Percentiles rank a stretch among this genome's conserved stretches.
phyloP scores from a whole-genome alignment of 441 rosid species.

The Dalechampia spathulata region DNA sequence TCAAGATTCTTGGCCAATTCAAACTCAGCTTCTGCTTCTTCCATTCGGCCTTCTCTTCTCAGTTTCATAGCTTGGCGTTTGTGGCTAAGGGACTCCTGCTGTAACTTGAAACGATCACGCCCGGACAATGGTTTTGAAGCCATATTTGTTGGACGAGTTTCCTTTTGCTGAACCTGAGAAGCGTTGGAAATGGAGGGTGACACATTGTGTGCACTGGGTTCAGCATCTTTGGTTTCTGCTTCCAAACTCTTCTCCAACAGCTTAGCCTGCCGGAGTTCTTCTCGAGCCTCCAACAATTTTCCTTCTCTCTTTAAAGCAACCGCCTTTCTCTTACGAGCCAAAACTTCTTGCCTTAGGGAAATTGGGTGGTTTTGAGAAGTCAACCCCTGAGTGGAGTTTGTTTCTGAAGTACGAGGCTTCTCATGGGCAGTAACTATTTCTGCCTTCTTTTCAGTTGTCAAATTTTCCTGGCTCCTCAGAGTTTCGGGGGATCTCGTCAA shows the following conservation, averaged over 20 bases:
- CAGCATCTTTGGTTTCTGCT: constrained; percentile 28
- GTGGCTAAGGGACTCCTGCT: constrained; percentile 83
- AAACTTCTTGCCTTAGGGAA: constrained; percentile 45
- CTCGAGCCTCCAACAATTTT: constrained; percentile 65
- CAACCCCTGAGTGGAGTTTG: constrained; percentile 22
- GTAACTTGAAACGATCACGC: constrained; percentile 86
- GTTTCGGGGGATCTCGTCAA: constrained; percentile 2
- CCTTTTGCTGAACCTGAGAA: constrained; percentile 36
- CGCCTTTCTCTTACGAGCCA: constrained; percentile 69
- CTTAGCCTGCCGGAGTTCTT: constrained; percentile 77
- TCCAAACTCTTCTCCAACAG: constrained; percentile 60
- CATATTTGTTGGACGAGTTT: constrained; percentile 26
- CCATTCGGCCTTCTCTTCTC: constrained; percentile 70
- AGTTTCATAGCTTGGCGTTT: constrained; percentile 90
- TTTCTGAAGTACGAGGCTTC: constrained; percentile 17
- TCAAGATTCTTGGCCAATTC: constrained; percentile 89
- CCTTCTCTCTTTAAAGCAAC: constrained; percentile 78
- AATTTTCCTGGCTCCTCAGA: constrained; percentile 12
- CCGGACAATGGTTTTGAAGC: constrained; percentile 57
- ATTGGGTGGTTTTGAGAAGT: constrained; percentile 32
- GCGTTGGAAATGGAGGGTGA: constrained; percentile 21
- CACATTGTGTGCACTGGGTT: constrained; percentile 15
- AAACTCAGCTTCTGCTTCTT: constrained; percentile 91
- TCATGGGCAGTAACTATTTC: constrained; percentile 19
- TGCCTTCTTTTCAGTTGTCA: constrained; percentile 17